Conservation (phyloP, 345 rosid species). For the Lumnitzera littorea region DNA sequence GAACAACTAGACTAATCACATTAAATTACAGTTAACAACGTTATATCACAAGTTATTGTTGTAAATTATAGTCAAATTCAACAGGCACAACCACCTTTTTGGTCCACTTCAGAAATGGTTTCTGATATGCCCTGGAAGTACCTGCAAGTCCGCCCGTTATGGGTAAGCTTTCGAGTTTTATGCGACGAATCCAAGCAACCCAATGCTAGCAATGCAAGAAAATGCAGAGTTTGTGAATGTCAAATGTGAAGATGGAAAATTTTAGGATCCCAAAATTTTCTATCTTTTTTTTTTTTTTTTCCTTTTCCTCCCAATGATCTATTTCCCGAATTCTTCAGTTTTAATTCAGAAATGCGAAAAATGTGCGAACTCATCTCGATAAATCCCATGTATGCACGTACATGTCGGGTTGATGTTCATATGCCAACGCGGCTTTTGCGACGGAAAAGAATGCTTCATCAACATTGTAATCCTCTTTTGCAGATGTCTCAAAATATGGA, state of each 20-base stretch:
- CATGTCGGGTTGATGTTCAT: constrained; percentile 51
- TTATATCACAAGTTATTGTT: no score
- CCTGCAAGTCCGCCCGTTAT: constrained; percentile 21
- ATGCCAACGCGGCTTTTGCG: constrained; percentile 49
- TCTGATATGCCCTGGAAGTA: constrained; percentile 48
- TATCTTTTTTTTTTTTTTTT: background rate
- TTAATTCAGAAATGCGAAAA: no score
- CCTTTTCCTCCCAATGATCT: no score
- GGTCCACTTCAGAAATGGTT: constrained; percentile 52
- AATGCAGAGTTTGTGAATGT: no score
- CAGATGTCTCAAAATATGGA: constrained; percentile 79
- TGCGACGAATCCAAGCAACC: no score
- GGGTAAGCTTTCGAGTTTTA: background rate
- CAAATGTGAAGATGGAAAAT: no score
- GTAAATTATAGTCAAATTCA: constrained; percentile 13
- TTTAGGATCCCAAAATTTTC: background rate
- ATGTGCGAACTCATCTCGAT: background rate
- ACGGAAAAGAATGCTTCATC: constrained; percentile 68
- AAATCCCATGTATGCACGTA: constrained; percentile 11
- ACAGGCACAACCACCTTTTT: constrained; percentile 63
- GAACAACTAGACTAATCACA: background rate
- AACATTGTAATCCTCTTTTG: constrained; percentile 61
- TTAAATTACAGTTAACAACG: background rate
- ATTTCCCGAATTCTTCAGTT: no score
- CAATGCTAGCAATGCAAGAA: no score